Conservation (phyloP, 2,329 filamentous ascomycete species). For the Trichoderma simmonsii region DNA sequence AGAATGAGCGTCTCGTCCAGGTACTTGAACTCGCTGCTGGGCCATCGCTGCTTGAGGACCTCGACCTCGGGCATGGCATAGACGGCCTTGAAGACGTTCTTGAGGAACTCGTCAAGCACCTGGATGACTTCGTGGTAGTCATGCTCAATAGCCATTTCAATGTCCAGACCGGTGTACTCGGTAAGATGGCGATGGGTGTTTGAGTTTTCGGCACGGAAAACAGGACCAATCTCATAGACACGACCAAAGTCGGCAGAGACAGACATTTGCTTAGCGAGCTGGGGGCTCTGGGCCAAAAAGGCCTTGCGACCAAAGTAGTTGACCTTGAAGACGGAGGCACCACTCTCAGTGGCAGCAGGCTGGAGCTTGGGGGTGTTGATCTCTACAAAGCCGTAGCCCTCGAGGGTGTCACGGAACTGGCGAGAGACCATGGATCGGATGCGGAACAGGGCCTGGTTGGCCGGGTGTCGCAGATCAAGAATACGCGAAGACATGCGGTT, state of each 20-base stretch:
- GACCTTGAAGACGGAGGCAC: conserved; percentile 85
- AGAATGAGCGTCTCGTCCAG: conserved; percentile 80
- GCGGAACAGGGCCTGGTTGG: conserved; percentile 84
- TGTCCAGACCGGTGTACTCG: conserved; percentile 87
- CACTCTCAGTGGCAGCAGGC: conserved; percentile 85
- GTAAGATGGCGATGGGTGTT: conserved; percentile 94
- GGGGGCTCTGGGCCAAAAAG: conserved; percentile 87
- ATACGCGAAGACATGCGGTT: conserved; percentile 76
- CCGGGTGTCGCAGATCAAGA: conserved; percentile 79
- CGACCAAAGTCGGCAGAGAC: conserved; percentile 85
- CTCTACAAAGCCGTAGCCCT: conserved; percentile 77
- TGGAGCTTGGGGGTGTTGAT: conserved; percentile 93
- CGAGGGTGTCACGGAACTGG: conserved; percentile 73
- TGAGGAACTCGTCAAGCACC: conserved; percentile 76
- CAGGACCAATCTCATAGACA: conserved; percentile 70
- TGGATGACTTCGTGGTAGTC: conserved; percentile 86
- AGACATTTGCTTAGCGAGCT: conserved; percentile 89
- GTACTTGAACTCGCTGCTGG: conserved; percentile 83
- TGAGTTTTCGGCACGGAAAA: conserved; percentile 92
- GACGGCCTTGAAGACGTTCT: conserved; percentile 57
- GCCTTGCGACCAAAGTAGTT: conserved; percentile 87
- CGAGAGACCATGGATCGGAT: conserved; percentile 78
- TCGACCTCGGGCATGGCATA: conserved; percentile 65
- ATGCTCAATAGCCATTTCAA: conserved; percentile 87
- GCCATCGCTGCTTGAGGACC: conserved; percentile 77